These are phyloP conservation scores for Raddia guianensis DNA, from an alignment of 176 grass and related monocot genomes.

Conservation along the genomic window DNA sequence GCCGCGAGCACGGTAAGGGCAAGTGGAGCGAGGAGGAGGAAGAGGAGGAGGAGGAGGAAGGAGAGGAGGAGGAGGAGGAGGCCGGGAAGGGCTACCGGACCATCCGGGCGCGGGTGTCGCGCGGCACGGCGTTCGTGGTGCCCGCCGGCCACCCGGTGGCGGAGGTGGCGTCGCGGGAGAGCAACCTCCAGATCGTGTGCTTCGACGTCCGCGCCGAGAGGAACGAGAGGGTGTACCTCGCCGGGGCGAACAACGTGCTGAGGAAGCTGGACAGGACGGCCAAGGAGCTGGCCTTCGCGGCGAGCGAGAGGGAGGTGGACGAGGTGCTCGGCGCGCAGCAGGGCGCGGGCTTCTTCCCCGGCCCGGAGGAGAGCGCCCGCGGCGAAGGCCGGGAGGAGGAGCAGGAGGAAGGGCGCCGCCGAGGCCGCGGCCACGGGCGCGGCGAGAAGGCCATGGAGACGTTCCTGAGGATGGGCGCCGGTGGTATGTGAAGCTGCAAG, in stretches of 20 bases:
- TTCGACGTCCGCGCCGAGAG: conserved; percentile 61
- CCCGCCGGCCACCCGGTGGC: conserved; percentile 67
- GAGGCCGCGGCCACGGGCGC: not conserved
- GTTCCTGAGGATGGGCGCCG: conserved; percentile 36
- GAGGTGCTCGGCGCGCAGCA: conserved; percentile 56
- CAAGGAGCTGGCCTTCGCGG: conserved; percentile 73
- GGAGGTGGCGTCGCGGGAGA: conserved; percentile 41
- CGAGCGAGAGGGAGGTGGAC: conserved; percentile 56
- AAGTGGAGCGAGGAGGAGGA: conserved; percentile 1
- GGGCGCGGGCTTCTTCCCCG: conserved; percentile 49
- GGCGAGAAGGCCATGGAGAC: conserved; percentile 10
- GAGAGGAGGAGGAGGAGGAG: not conserved
- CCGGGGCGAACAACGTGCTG: conserved; percentile 61
- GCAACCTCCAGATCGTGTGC: conserved; percentile 69
- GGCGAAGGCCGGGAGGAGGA: not conserved
- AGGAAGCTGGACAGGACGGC: conserved; percentile 56
- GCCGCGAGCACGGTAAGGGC: conserved; percentile 23
- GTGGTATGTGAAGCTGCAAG: not conserved
- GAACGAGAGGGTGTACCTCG: conserved; percentile 76
- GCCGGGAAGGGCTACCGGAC: conserved; percentile 48
- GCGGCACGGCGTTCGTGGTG: conserved; percentile 58
- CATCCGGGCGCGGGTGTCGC: conserved; percentile 37
- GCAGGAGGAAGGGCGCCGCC: conserved; percentile 1
- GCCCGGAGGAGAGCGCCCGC: conserved; percentile 36
- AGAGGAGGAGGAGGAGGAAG: conserved; percentile 17